Percentiles rank a stretch among this genome's conserved stretches.
These are phyloP conservation scores for Simmondsia chinensis DNA, from an alignment of 148 eudicot genomes.

Conservation along the genomic window DNA sequence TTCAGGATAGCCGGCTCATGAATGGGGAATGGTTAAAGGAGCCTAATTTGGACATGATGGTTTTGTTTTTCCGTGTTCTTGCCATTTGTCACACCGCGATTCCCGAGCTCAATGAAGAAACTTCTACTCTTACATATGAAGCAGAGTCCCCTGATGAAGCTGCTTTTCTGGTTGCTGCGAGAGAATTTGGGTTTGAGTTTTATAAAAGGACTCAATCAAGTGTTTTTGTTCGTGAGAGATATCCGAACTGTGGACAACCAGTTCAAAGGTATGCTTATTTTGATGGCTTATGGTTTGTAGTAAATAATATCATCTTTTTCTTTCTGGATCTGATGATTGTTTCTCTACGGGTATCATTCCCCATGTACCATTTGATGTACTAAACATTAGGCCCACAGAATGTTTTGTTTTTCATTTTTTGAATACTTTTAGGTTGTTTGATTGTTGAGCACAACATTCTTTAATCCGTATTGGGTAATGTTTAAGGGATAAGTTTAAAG, in stretches of 20 bases:
- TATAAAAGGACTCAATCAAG: slow-evolving; percentile 75
- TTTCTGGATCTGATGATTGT: too few species aligned
- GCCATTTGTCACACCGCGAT: slow-evolving; percentile 94
- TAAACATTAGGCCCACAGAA: too few species aligned
- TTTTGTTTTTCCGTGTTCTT: slow-evolving; percentile 67
- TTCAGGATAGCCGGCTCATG: slow-evolving; percentile 71
- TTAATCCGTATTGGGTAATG: too few species aligned
- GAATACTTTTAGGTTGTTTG: too few species aligned
- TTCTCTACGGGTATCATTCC: too few species aligned
- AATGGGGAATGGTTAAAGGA: slow-evolving; percentile 72
- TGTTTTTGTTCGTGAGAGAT: slow-evolving; percentile 66
- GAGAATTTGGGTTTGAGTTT: slow-evolving; percentile 95
- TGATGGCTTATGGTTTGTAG: neutral
- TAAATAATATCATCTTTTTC: too few species aligned
- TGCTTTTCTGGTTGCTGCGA: slow-evolving; percentile 88
- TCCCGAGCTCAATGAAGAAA: slow-evolving; percentile 76
- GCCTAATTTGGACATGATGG: slow-evolving; percentile 43
- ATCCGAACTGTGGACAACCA: slow-evolving; percentile 35
- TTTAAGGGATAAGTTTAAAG: too few species aligned
- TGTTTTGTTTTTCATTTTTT: too few species aligned
- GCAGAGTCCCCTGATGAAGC: slow-evolving; percentile 98
- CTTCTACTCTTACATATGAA: slow-evolving; percentile 60
- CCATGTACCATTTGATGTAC: too few species aligned
- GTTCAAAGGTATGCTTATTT: slow-evolving; percentile 54
- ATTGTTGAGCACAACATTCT: too few species aligned